phyloP scores from a whole-genome alignment of 306 rosid genomes.

The Albizia julibrissin region DNA sequence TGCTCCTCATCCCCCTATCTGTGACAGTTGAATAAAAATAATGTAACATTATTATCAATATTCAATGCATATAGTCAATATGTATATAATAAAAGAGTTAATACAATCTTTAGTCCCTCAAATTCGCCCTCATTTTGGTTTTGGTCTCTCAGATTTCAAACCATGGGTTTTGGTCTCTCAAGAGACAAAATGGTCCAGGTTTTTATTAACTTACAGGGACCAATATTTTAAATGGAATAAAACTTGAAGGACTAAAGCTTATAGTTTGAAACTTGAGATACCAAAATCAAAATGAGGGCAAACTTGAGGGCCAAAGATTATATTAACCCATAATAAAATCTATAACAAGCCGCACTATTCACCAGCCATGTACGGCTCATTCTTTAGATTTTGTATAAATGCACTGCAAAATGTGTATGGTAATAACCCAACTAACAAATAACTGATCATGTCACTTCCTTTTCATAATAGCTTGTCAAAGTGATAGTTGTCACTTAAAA shows the following conservation, averaged over 20 bases:
- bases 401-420: neutral
- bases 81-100: neutral
- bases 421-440: conserved; percentile 8
- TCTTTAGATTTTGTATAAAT: neutral
- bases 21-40: conserved; percentile 24
- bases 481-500: neutral
- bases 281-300: no score
- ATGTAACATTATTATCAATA: conserved; percentile 12
- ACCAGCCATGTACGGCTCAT: neutral
- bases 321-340: neutral
- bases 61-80: neutral
- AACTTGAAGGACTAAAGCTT: no score
- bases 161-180: no score
- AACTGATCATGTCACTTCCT: neutral
- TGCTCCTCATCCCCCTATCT: conserved; percentile 38
- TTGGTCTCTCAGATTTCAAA: no score
- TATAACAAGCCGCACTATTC: neutral
- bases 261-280: no score
- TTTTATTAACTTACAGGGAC: no score
- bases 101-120: no score
- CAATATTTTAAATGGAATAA: no score
- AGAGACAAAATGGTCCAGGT: no score
- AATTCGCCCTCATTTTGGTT: no score
- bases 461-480: neutral
- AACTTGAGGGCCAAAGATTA: no score